These are phyloP conservation scores for Acanthamoeba castellanii DNA, from an alignment of 208 protist genomes.

Conservation along the genomic window DNA sequence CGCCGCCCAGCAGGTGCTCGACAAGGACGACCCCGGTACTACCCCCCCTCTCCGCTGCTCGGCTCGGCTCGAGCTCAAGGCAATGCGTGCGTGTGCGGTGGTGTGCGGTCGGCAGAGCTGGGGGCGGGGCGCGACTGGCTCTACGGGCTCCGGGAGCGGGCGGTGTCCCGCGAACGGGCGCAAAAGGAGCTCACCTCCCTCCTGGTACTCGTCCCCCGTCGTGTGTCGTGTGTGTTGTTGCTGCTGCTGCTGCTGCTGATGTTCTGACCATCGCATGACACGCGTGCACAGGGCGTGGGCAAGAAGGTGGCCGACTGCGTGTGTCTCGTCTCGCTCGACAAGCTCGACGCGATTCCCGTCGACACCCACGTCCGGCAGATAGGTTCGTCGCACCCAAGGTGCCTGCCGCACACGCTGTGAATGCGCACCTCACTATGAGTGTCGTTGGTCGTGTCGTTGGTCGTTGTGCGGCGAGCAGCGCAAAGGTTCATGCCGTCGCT, in stretches of 20 bases:
- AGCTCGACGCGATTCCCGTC: constrained; percentile 67
- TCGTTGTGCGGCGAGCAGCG: too few relatives aligned
- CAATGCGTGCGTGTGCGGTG: background rate
- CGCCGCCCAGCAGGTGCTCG: constrained; percentile 74
- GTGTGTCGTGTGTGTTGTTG: background rate
- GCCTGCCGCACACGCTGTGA: too few relatives aligned
- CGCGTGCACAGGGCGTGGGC: constrained; percentile 50
- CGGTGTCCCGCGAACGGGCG: background rate
- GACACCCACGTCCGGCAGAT: constrained; percentile 86
- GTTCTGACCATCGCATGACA: too few relatives aligned
- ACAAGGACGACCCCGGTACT: constrained; percentile 5
- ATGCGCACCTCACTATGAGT: too few relatives aligned
- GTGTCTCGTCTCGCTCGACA: constrained; percentile 78
- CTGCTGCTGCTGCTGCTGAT: background rate
- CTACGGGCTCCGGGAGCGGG: background rate
- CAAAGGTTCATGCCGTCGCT: constrained; percentile 76
- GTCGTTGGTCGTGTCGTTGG: background rate
- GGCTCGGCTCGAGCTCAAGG: too few relatives aligned
- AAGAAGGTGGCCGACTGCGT: constrained; percentile 87
- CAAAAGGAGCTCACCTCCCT: constrained; percentile 75
- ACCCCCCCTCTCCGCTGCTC: too few relatives aligned
- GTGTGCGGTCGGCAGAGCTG: constrained; percentile 6
- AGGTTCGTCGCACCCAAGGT: too few relatives aligned
- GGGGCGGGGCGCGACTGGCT: constrained; percentile 72
- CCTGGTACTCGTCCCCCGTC: constrained; percentile 74